Evolutionary conservation across 345 rosid genomes (phyloP).

Genomic region (Turritis glabra): DNA sequence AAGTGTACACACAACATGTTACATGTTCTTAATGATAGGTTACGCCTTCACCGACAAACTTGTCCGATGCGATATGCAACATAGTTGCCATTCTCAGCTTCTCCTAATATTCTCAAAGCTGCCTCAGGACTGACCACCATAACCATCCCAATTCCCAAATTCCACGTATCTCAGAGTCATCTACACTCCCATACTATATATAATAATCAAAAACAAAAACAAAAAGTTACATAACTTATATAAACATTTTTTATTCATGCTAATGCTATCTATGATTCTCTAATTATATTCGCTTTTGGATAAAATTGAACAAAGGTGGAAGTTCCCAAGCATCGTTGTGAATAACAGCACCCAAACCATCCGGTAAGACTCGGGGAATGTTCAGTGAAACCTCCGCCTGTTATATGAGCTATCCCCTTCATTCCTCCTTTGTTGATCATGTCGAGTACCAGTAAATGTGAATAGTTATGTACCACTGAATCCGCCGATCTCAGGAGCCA

Average conservation of each 20-base stretch:
- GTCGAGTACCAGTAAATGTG: conserved; percentile 59
- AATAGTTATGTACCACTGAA: too few species aligned
- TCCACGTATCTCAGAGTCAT: conserved; percentile 77
- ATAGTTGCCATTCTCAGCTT: conserved; percentile 35
- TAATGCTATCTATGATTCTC: background rate
- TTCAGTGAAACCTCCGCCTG: conserved; percentile 95
- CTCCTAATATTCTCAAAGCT: conserved; percentile 50
- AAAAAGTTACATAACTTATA: too few species aligned
- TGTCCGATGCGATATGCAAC: conserved; percentile 65
- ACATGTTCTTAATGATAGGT: conserved; percentile 46
- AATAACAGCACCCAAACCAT: conserved; percentile 75
- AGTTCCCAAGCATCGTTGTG: conserved; percentile 64
- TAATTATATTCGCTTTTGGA: conserved; percentile 59
- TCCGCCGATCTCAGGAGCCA: conserved; percentile 91
- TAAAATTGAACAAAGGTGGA: conserved; percentile 73
- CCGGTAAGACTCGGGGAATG: conserved; percentile 80
- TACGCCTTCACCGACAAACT: conserved; percentile 64
- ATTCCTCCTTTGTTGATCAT: conserved; percentile 75
- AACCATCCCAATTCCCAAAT: conserved; percentile 92
- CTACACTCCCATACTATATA: conserved; percentile 73
- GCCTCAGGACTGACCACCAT: conserved; percentile 60
- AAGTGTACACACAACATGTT: too few species aligned
- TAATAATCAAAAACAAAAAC: too few species aligned
- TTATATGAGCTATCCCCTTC: conserved; percentile 82
- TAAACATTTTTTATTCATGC: too few species aligned